Evolutionary conservation across 2,329 filamentous ascomycete species (phyloP), one percentile per base, ranked within the genome.

Genomic region (Cladosporium colombiae): DNA sequence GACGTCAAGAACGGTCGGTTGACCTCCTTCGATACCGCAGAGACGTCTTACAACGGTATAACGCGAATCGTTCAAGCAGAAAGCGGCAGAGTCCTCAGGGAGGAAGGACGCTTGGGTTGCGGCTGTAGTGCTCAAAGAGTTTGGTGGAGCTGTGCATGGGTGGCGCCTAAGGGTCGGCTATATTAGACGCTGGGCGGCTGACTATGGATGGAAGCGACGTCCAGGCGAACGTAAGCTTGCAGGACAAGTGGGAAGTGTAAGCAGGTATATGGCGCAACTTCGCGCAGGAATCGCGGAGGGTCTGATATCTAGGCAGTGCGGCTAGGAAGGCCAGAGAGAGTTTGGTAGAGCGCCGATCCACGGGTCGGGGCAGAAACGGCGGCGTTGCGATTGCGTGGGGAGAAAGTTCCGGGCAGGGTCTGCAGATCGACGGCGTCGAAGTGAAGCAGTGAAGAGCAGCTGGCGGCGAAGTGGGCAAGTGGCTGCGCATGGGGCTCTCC

Each of bases 81-180:
- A 29, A 27, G 29, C 50, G 59, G 44, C 59, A 62, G 50, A 52
- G 2, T 18, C 14, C 27, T 62, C 44, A 63, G 21, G 50, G 50
- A 56, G 33, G 61, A 27, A 62, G 60, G n/a, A 35, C 50, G 49
- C 21, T 53, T 46, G 61, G 61, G 49, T 25, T 63, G 61, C 50
- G 52, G 50, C 50, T 56, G 61, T 63, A 53, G 35, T 63, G 50
- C 50, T 63, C 33, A 37, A 44, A 35, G 44, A 37, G 49, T 14
- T 23, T 35, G 37, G 61, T 44, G 61, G 33, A 63, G 61, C 49
- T 40, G 60, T 31, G 35, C 61, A 63, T 63, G 61, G 23, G 50
- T 40, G 50, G 61, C 61, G 61, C 61, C 27, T 63, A 56, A 56
- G 49, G 61, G 53, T 57, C 61, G 61, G 61, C 61, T 63, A 63